Percentiles rank a stretch among this genome's conserved stretches.
These are phyloP conservation scores for Giardia muris DNA, from an alignment of 208 protist genomes.

Conservation along the genomic window DNA sequence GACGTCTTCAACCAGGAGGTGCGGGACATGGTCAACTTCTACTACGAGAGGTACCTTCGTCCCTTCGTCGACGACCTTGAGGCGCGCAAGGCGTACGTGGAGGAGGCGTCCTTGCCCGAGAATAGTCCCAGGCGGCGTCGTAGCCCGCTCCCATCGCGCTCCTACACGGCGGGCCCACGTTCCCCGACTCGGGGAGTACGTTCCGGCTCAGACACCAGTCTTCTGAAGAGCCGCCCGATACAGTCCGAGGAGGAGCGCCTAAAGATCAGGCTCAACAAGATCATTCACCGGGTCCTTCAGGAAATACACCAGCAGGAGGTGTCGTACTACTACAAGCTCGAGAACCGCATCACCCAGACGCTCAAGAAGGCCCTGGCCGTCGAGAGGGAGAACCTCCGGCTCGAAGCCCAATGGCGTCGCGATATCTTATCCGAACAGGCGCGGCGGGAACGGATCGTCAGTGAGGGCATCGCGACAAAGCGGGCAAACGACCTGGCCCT, in stretches of 20 bases:
- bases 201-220: neutral
- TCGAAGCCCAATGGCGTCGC: neutral
- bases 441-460: neutral
- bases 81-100: neutral
- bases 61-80: neutral
- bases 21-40: neutral
- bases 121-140: neutral
- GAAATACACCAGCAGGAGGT: neutral
- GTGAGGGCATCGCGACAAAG: neutral
- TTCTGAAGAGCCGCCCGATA: neutral
- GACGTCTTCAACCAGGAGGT: neutral
- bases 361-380: neutral
- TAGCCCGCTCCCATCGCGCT: neutral
- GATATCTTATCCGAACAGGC: neutral
- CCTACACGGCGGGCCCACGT: neutral
- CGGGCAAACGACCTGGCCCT: neutral
- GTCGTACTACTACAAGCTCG: constrained; percentile 4
- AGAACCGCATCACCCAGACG: neutral
- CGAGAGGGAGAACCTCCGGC: neutral
- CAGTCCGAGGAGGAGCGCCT: neutral
- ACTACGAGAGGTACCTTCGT: neutral
- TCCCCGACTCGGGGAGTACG: neutral
- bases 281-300: neutral
- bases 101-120: neutral
- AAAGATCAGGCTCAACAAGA: neutral